Evolutionary conservation across 2,329 filamentous ascomycete species (phyloP).

Genomic region (Colletotrichum truncatum): DNA sequence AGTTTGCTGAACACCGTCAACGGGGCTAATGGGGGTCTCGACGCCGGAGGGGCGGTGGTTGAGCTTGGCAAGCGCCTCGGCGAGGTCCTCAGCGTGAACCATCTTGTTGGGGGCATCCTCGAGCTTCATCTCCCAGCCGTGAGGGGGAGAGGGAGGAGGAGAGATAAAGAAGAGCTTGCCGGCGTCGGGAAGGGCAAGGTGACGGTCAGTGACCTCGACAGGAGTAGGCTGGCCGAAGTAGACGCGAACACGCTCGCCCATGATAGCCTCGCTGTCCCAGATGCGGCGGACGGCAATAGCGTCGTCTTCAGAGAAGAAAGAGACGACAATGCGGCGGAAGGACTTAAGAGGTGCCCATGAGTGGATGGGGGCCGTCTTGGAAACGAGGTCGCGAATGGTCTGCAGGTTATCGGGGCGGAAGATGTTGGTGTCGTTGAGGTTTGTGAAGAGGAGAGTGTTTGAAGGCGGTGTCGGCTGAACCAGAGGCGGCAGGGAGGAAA

Average conservation of each 20-base stretch:
- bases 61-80: slow-evolving; percentile 71
- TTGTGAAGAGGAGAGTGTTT: slow-evolving; percentile 87
- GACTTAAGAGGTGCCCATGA: slow-evolving; percentile 84
- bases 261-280: slow-evolving; percentile 78
- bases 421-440: slow-evolving; percentile 76
- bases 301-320: slow-evolving; percentile 76
- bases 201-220: slow-evolving; percentile 62
- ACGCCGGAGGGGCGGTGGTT: slow-evolving; percentile 52
- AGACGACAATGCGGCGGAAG: slow-evolving; percentile 83
- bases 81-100: slow-evolving; percentile 75
- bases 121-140: slow-evolving; percentile 74
- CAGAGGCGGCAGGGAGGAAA: slow-evolving; percentile 76
- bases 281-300: slow-evolving; percentile 76
- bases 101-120: slow-evolving; percentile 77
- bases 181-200: slow-evolving; percentile 73
- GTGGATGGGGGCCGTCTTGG: slow-evolving; percentile 75
- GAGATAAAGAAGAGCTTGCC: slow-evolving; percentile 80
- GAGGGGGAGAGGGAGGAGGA: slow-evolving; percentile 73
- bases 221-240: slow-evolving; percentile 74
- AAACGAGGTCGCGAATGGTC: slow-evolving; percentile 76
- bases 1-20: slow-evolving; percentile 47
- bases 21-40: slow-evolving; percentile 50
- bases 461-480: slow-evolving; percentile 77
- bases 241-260: slow-evolving; percentile 74
- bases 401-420: slow-evolving; percentile 80